These are phyloP conservation scores for Dunaliella sp. DNA, from an alignment of 139 green algal species.

Conservation along the genomic window DNA sequence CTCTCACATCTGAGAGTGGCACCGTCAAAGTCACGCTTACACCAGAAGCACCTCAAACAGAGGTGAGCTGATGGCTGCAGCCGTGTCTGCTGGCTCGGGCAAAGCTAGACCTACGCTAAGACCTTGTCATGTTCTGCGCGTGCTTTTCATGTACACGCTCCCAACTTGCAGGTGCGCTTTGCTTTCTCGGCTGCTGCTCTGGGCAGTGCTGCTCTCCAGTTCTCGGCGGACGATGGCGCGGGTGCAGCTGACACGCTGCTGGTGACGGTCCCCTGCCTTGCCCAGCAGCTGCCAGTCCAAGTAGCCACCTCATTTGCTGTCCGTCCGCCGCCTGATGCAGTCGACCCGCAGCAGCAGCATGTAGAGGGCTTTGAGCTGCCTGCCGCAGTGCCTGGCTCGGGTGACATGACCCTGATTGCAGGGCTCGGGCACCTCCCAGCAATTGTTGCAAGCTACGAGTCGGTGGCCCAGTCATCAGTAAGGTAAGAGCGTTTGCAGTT, in stretches of 20 bases:
- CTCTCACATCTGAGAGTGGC: neutral
- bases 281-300: constrained; percentile 36
- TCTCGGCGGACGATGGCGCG: constrained; percentile 9
- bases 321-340: too few relatives aligned
- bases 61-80: too few relatives aligned
- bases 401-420: constrained; percentile 16
- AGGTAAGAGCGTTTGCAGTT: neutral
- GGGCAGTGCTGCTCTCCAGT: constrained; percentile 20
- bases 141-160: too few relatives aligned
- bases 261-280: constrained; percentile 26
- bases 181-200: constrained; percentile 30
- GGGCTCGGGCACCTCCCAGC: constrained; percentile 43
- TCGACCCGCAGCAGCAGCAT: too few relatives aligned
- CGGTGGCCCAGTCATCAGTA: neutral
- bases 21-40: constrained; percentile 5
- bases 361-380: constrained; percentile 48
- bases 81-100: too few relatives aligned
- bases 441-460: constrained; percentile 11
- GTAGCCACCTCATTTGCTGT: constrained; percentile 55
- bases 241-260: constrained; percentile 20
- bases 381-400: constrained; percentile 34
- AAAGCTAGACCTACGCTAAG: neutral
- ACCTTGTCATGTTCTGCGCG: neutral
- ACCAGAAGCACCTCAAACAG: neutral
- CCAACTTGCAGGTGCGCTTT: constrained; percentile 49